These are phyloP conservation scores for Claviceps paspali DNA, from an alignment of 2,329 filamentous ascomycete genomes.

Conservation along the genomic window DNA sequence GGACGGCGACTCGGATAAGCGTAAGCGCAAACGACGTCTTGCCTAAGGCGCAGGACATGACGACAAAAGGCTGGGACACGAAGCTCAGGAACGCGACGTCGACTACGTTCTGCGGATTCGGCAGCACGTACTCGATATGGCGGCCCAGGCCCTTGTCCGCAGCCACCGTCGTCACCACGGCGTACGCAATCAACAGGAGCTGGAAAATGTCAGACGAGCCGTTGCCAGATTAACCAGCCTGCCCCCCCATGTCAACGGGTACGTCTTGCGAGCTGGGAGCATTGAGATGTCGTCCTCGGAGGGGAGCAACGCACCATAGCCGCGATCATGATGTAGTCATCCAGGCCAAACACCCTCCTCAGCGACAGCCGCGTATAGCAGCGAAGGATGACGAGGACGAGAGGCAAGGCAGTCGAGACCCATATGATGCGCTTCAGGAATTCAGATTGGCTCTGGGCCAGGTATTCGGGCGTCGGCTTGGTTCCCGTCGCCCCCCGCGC, in stretches of 20 bases:
- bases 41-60: conserved; percentile 6
- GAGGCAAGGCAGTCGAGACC: background rate
- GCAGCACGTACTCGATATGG: conserved; percentile 2
- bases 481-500: no score
- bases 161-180: conserved; percentile 2
- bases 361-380: conserved; percentile 6
- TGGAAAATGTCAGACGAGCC: background rate
- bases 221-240: no score
- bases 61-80: conserved; percentile 5
- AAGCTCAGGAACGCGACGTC: conserved; percentile 5
- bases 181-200: conserved; percentile 4
- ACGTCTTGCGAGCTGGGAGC: no score
- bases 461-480: background rate
- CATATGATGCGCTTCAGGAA: conserved; percentile 3
- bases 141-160: conserved; percentile 5
- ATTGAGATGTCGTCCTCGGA: no score
- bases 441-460: conserved; percentile 4
- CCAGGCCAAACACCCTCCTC: conserved; percentile 4
- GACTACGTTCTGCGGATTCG: conserved; percentile 1
- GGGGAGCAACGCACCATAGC: conserved; percentile 4
- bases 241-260: no score
- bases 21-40: conserved; percentile 6
- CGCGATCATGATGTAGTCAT: conserved; percentile 6
- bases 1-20: conserved; percentile 4
- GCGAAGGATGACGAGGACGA: conserved; percentile 1